Evolutionary conservation across 1,139 yeast species (phyloP).

Genomic region (Groenewaldozyma sp.): DNA sequence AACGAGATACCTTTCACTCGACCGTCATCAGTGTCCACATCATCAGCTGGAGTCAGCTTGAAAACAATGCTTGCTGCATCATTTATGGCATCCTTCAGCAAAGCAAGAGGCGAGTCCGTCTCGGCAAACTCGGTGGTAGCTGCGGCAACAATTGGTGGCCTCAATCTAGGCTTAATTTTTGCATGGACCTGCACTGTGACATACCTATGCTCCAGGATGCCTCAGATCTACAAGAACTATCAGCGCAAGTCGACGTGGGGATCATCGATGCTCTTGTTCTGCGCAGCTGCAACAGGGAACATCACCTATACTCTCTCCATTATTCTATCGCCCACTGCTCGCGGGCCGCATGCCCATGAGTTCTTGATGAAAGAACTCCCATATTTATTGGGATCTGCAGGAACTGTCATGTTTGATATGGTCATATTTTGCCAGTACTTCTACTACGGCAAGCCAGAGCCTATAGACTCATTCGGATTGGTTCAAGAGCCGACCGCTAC

Average conservation of each 20-base stretch:
- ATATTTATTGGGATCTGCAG: conserved; percentile 76
- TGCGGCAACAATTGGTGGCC: conserved; percentile 3
- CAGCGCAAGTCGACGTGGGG: conserved; percentile 76
- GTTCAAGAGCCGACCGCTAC: not conserved
- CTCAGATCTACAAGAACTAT: conserved; percentile 74
- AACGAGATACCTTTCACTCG: not conserved
- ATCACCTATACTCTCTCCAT: conserved; percentile 72
- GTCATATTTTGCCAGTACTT: conserved; percentile 59
- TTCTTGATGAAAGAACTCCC: conserved; percentile 70
- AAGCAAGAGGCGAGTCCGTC: conserved; percentile 18
- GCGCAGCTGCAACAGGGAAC: conserved; percentile 74
- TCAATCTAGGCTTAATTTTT: conserved; percentile 41
- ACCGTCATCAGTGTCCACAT: not conserved
- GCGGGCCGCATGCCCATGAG: conserved; percentile 30
- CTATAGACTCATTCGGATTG: conserved; percentile 5
- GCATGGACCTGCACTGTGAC: conserved; percentile 80
- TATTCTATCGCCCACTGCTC: conserved; percentile 36
- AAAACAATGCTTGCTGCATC: conserved; percentile 22
- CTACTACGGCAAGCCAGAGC: conserved; percentile 24
- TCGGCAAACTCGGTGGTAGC: conserved; percentile 16
- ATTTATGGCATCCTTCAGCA: conserved; percentile 23
- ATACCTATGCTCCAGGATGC: conserved; percentile 72
- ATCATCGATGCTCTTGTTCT: conserved; percentile 66
- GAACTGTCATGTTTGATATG: conserved; percentile 72
- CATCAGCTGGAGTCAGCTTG: conserved; percentile 8